phyloP scores from a whole-genome alignment of 352 stramenopile genomes.

The Phytophthora chlamydospora region DNA sequence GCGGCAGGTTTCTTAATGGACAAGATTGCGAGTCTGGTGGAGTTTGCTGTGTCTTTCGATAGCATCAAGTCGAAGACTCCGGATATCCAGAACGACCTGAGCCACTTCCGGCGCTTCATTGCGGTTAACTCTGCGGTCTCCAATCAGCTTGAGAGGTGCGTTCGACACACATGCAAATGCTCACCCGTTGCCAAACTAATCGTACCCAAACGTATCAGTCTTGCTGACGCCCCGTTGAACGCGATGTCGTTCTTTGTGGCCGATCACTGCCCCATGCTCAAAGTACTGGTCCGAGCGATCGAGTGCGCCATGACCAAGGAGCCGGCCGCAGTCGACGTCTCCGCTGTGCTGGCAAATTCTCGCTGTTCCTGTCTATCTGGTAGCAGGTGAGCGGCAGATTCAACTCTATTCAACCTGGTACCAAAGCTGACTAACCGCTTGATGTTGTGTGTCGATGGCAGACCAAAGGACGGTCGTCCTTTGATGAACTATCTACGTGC shows the following conservation, averaged over 20 bases:
- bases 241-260: constrained; percentile 70
- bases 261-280: constrained; percentile 65
- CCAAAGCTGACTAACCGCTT: neutral
- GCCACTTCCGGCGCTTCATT: constrained; percentile 58
- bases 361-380: constrained; percentile 43
- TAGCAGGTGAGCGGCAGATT: constrained; percentile 10
- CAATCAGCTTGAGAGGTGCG: constrained; percentile 61
- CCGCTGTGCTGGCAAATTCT: constrained; percentile 56
- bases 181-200: too few relatives aligned
- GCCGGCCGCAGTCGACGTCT: constrained; percentile 36
- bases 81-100: constrained; percentile 70
- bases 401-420: neutral
- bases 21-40: constrained; percentile 59
- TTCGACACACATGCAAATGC: neutral
- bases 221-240: constrained; percentile 51
- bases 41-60: constrained; percentile 64
- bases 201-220: constrained; percentile 14
- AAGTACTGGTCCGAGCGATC: constrained; percentile 51
- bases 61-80: constrained; percentile 56
- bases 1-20: constrained; percentile 48
- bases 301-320: constrained; percentile 47
- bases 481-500: constrained; percentile 56
- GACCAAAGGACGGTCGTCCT: constrained; percentile 43
- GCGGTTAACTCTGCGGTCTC: constrained; percentile 36
- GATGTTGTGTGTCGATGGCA: constrained; percentile 2